phyloP scores from a whole-genome alignment of 2,329 filamentous ascomycete genomes.

The Fusarium kyushuense region DNA sequence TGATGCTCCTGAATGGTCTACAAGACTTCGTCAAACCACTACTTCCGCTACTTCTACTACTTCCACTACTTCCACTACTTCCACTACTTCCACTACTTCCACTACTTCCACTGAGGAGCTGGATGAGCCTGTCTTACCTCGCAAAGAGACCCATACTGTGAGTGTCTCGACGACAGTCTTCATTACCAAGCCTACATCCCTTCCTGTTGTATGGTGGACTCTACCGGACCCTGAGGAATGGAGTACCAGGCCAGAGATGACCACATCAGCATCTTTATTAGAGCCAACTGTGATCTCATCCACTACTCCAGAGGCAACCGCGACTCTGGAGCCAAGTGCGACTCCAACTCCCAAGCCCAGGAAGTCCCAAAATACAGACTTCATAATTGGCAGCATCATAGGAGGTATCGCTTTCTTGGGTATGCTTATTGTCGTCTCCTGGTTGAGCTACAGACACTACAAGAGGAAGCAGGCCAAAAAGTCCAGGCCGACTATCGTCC shows the following conservation, averaged over 20 bases:
- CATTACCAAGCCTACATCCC: conserved; percentile 2
- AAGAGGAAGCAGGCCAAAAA: neutral
- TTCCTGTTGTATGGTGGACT: neutral
- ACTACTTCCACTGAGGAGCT: neutral
- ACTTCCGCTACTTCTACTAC: too few relatives aligned
- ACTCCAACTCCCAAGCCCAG: neutral
- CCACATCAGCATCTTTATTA: neutral
- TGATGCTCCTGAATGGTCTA: neutral
- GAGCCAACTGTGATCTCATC: neutral
- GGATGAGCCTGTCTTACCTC: neutral
- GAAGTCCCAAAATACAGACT: too few relatives aligned
- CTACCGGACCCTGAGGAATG: neutral
- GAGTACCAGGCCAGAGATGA: neutral
- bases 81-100: too few relatives aligned
- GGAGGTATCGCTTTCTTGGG: neutral
- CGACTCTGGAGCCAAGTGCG: neutral
- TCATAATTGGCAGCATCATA: neutral
- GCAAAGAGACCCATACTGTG: neutral
- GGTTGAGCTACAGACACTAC: neutral
- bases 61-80: too few relatives aligned
- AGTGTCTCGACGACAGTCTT: neutral
- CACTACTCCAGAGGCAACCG: too few relatives aligned
- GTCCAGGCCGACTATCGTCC: neutral
- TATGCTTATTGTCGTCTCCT: neutral
- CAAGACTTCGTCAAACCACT: too few relatives aligned